Conservation (phyloP, 768 basidiomycete genomes). For the Pulveroboletus sp. region DNA sequence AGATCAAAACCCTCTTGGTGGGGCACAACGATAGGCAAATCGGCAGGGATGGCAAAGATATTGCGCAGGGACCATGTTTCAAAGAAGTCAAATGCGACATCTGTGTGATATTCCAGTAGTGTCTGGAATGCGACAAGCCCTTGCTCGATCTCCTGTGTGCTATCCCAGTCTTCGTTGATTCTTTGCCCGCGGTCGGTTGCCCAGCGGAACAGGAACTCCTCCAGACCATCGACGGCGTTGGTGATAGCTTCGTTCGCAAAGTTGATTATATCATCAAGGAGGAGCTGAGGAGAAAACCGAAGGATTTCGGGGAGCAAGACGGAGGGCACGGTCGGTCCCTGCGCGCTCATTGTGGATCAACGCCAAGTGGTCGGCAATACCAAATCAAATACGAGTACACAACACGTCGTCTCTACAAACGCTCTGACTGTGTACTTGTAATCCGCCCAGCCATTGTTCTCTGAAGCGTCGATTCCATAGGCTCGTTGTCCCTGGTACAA, state of each 20-base stretch:
- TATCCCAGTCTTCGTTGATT: conserved; percentile 47
- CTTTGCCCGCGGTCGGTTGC: conserved; percentile 57
- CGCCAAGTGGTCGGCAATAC: not conserved
- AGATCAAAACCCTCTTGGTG: conserved; percentile 75
- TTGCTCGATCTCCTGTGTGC: conserved; percentile 67
- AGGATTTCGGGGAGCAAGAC: conserved; percentile 48
- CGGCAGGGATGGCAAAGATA: conserved; percentile 72
- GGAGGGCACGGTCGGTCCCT: conserved; percentile 26
- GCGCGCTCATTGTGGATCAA: conserved; percentile 23
- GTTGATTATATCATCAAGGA: conserved; percentile 86
- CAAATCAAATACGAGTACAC: conserved; percentile 21
- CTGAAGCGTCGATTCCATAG: not conserved
- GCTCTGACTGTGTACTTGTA: not conserved
- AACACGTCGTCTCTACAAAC: conserved; percentile 18
- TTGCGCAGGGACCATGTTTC: conserved; percentile 88
- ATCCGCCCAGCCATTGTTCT: not conserved
- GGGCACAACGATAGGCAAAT: conserved; percentile 66
- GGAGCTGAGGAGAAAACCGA: conserved; percentile 77
- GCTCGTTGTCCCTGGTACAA: not conserved
- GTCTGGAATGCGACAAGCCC: conserved; percentile 86
- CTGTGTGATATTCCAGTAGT: conserved; percentile 80
- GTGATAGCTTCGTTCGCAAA: conserved; percentile 75
- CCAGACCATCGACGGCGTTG: conserved; percentile 74
- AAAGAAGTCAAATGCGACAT: conserved; percentile 88
- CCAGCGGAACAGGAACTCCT: conserved; percentile 72